A percentile compares a stretch with the other conserved stretches of the same genome.
These are phyloP conservation scores for Uronychia binucleata DNA, from an alignment of 73 alveolate genomes.

Conservation along the genomic window DNA sequence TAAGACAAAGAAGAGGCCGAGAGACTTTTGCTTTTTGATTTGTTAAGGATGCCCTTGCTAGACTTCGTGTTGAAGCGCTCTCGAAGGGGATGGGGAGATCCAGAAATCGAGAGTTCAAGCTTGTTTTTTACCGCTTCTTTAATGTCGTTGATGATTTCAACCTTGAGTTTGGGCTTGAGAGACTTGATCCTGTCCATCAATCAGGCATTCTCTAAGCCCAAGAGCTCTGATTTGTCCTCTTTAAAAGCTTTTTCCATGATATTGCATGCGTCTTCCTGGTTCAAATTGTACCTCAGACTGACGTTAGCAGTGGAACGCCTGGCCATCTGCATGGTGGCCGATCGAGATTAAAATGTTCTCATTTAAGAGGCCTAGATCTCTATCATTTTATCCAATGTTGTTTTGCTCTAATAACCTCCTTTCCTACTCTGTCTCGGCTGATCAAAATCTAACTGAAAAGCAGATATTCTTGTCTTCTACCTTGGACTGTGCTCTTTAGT, in stretches of 20 bases:
- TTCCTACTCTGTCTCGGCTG: no score
- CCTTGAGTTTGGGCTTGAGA: not conserved
- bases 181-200: no score
- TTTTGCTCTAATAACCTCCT: no score
- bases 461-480: no score
- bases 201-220: not conserved
- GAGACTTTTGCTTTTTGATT: not conserved
- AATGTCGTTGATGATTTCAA: no score
- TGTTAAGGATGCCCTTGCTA: not conserved
- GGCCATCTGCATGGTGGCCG: not conserved
- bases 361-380: no score
- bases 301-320: not conserved
- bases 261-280: not conserved
- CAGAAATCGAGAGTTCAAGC: not conserved
- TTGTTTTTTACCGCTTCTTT: not conserved
- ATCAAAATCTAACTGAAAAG: no score
- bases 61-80: not conserved
- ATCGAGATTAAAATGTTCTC: not conserved
- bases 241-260: not conserved
- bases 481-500: no score
- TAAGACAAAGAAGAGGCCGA: not conserved
- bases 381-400: no score
- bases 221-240: not conserved
- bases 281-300: no score
- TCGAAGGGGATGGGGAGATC: not conserved